A percentile compares a stretch with the other conserved stretches of the same genome.
Evolutionary conservation across 2,329 filamentous ascomycete species (phyloP).

Genomic region (Neodidymelliopsis sp.): DNA sequence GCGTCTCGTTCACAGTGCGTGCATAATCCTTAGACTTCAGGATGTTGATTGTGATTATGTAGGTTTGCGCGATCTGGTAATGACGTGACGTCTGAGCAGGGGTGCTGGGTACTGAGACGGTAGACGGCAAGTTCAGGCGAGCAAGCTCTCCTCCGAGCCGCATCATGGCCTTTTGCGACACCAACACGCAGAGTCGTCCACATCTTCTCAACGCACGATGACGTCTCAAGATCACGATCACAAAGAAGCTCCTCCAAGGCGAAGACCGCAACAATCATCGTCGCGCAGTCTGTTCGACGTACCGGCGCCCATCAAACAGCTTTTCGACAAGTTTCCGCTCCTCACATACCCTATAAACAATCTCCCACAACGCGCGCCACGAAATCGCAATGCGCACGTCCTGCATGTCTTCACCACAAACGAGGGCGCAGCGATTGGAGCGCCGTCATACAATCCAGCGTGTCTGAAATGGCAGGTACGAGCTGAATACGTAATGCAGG

Average conservation of each 20-base stretch:
- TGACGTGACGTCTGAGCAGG: no score
- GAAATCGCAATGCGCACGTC: constrained; percentile 58
- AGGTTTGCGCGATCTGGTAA: no score
- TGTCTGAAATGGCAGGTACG: constrained; percentile 96
- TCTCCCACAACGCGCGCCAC: constrained; percentile 70
- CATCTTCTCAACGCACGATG: constrained; percentile 24
- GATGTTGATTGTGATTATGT: no score
- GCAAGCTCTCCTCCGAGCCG: constrained; percentile 29
- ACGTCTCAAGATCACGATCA: constrained; percentile 27
- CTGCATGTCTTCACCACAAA: constrained; percentile 80
- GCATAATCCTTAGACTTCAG: no score
- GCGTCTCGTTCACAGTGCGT: no score
- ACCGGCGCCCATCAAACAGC: constrained; percentile 76
- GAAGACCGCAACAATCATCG: constrained; percentile 14
- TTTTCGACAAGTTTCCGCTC: constrained; percentile 88
- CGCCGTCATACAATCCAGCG: constrained; percentile 86
- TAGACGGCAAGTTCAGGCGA: constrained; percentile 41
- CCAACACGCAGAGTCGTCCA: constrained; percentile 6
- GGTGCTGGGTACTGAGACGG: no score
- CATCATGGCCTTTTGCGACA: constrained; percentile 32
- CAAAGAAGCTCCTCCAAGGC: constrained; percentile 9
- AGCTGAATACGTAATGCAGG: background rate
- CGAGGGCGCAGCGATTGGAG: constrained; percentile 65
- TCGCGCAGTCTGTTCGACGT: constrained; percentile 57
- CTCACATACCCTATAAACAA: constrained; percentile 76